A percentile compares a stretch with the other conserved stretches of the same genome.
These are phyloP conservation scores for Obba rivulosa DNA, from an alignment of 768 basidiomycete genomes.

Conservation along the genomic window DNA sequence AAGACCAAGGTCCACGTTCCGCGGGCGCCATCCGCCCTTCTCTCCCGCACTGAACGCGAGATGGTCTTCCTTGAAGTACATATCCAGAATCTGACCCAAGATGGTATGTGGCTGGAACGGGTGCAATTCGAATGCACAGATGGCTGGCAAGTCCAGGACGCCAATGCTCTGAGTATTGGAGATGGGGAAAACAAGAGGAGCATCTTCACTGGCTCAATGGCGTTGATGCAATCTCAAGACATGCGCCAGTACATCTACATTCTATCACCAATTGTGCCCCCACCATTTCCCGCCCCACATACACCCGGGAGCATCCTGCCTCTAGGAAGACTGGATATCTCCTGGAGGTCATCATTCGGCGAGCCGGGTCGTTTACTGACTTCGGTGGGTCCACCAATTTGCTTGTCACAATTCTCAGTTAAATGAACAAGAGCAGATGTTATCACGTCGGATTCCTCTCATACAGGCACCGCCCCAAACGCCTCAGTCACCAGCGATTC, in stretches of 20 bases:
- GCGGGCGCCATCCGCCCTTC: constrained; percentile 63
- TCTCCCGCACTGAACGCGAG: constrained; percentile 61
- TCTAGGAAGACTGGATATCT: constrained; percentile 83
- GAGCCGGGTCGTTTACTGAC: constrained; percentile 86
- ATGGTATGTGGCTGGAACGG: constrained; percentile 73
- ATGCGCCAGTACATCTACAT: constrained; percentile 86
- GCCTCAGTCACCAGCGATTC: constrained; percentile 17
- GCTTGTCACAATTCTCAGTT: background rate
- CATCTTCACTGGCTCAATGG: constrained; percentile 57
- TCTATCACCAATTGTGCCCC: constrained; percentile 46
- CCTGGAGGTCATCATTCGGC: constrained; percentile 81
- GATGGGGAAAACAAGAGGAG: constrained; percentile 21
- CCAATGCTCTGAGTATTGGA: constrained; percentile 33
- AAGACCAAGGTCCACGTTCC: constrained; percentile 89
- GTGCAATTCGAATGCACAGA: constrained; percentile 74
- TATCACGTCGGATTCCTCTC: constrained; percentile 73
- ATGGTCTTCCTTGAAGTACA: constrained; percentile 91
- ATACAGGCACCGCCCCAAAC: constrained; percentile 34
- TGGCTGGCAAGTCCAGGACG: constrained; percentile 56
- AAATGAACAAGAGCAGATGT: constrained; percentile 36
- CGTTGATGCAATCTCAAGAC: constrained; percentile 80
- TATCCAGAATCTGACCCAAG: constrained; percentile 81
- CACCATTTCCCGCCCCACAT: constrained; percentile 42
- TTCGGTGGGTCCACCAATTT: constrained; percentile 41
- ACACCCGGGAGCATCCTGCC: constrained; percentile 69